Evolutionary conservation across 2,329 filamentous ascomycete genomes (phyloP), one percentile per base, ranked within the genome.

Genomic region (Cadophora sp.): DNA sequence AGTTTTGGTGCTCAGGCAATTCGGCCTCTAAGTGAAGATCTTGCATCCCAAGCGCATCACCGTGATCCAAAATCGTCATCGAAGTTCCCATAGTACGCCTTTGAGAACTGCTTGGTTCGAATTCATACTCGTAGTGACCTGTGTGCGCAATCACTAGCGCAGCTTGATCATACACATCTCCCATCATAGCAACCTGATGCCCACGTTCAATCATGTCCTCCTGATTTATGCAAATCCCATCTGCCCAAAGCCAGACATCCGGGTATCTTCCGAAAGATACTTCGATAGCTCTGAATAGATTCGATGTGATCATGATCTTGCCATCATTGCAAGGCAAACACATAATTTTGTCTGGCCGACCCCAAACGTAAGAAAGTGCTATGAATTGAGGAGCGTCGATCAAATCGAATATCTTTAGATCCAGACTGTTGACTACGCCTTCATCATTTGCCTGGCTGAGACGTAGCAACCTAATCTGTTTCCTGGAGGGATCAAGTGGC

Each of bases 181-280:
- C n/a, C 62, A 64, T 64, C 36, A 64, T 59, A n/a, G 24, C 48
- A 9, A 64, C 51, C 20, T 64, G 62, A 7, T n/a, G 18, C 3
- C 51, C 51, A 4, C 51, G 48, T 36, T 64, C 62, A 13, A 43
- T 39, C 2, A 41, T 1, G 36, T 64, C 62, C 3, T 58, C 27
- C 18, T 64, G 62, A 18, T 64, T 64, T 9, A 59, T 63, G 11
- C 33, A 63, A 16, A 55, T 55, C 2, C 47, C 60, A n/a, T 63
- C 60, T 8, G 50, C 48, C 51, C 62, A 64, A 48, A 48, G 13
- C 47, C 47, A 48, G n/a, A 3, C n/a, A 9, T 24, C 47, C 1
- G 47, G 20, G 13, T 8, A 48, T 24, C n/a, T 7, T 22, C 3
- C 13, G 11, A 48, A 48, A 24, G 47, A 48, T 11, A 24, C 9